These are phyloP conservation scores for Candida fluviatilis DNA, from an alignment of 805 yeast species.

Conservation along the genomic window DNA sequence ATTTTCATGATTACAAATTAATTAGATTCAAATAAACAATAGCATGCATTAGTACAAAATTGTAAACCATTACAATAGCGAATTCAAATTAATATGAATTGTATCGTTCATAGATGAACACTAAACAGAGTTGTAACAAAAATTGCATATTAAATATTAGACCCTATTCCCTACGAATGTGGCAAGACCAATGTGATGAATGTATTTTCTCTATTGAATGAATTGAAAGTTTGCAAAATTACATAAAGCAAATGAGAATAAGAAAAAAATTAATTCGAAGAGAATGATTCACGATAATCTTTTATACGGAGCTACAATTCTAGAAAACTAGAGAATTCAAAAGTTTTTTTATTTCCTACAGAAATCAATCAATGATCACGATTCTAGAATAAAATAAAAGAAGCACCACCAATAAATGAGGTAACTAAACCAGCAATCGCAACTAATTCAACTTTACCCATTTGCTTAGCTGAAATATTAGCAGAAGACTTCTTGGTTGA, in stretches of 20 bases:
- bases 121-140: no score
- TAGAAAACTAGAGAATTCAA: no score
- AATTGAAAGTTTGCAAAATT: no score
- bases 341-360: background rate
- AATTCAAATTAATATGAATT: background rate
- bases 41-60: background rate
- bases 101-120: no score
- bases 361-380: background rate
- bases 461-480: constrained; percentile 5
- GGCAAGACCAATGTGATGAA: no score
- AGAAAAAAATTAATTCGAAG: no score
- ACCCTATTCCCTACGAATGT: no score
- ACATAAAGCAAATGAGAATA: no score
- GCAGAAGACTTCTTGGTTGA: constrained; percentile 15
- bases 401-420: constrained; percentile 43
- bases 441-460: constrained; percentile 20
- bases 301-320: no score
- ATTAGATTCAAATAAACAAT: constrained; percentile 2
- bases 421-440: constrained; percentile 33
- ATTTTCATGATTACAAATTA: constrained; percentile 78
- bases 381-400: constrained; percentile 23
- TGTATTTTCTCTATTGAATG: no score
- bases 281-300: no score
- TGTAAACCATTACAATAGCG: background rate
- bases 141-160: no score